Conservation (phyloP, 352 stramenopile genomes). For the Globisporangium barbulae region DNA sequence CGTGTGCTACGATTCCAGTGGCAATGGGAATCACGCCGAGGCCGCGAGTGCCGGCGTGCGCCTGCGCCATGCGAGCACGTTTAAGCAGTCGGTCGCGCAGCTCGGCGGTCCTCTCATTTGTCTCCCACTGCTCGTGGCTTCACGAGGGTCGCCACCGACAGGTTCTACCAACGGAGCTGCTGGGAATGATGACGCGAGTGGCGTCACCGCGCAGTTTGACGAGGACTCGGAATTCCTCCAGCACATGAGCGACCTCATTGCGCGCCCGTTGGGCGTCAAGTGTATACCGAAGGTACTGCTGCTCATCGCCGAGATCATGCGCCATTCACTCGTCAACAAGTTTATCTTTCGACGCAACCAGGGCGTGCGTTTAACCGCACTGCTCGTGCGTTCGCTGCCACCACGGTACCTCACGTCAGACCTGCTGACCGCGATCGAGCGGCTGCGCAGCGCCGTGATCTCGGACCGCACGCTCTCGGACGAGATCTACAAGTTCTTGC, state of each 20-base stretch:
- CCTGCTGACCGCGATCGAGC: conserved; percentile 67
- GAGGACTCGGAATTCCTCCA: conserved; percentile 71
- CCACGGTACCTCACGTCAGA: conserved; percentile 65
- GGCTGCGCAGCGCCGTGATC: conserved; percentile 67
- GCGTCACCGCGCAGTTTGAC: conserved; percentile 59
- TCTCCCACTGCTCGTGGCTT: conserved; percentile 58
- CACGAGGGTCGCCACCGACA: background rate
- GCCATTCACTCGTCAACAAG: conserved; percentile 85
- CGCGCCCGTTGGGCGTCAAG: conserved; percentile 60
- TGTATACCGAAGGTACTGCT: conserved; percentile 75
- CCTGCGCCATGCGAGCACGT: conserved; percentile 57
- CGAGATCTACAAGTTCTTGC: conserved; percentile 79
- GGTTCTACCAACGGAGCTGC: background rate
- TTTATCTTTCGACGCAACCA: conserved; percentile 81
- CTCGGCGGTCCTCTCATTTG: conserved; percentile 60
- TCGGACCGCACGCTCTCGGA: conserved; percentile 76
- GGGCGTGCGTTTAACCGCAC: conserved; percentile 62
- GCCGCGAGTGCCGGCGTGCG: conserved; percentile 54
- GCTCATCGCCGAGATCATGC: conserved; percentile 82
- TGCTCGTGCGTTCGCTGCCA: conserved; percentile 67
- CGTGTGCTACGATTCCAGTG: conserved; percentile 67
- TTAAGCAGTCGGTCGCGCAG: conserved; percentile 69
- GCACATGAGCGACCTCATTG: conserved; percentile 73
- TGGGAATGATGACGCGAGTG: background rate
- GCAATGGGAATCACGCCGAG: conserved; percentile 61